Percentiles rank a stretch among this genome's conserved stretches.
phyloP scores from a whole-genome alignment of 352 stramenopile genomes.

The Pythium dissimile region DNA sequence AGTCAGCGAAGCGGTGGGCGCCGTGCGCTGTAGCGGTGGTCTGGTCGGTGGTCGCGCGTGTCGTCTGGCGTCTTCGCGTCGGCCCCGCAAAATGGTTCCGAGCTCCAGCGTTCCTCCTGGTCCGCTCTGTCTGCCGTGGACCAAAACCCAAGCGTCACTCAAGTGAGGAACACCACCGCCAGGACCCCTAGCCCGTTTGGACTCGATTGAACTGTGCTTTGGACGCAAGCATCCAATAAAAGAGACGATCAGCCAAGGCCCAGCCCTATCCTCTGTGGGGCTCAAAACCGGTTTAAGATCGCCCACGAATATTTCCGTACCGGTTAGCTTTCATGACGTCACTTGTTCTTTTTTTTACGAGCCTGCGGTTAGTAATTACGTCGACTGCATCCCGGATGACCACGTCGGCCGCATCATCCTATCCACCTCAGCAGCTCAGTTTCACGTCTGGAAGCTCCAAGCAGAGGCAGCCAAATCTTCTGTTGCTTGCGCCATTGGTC shows the following conservation, averaged over 20 bases:
- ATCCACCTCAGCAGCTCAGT: neutral
- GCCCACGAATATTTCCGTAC: neutral
- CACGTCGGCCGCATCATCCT: constrained; percentile 24
- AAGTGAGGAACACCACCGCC: too few species aligned
- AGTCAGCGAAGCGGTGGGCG: too few species aligned
- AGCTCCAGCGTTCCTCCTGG: too few species aligned
- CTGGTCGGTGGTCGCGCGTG: neutral
- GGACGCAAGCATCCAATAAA: neutral
- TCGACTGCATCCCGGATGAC: neutral
- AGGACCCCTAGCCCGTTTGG: neutral
- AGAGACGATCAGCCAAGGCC: neutral
- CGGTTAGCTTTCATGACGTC: constrained; percentile 18
- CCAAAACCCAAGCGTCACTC: too few species aligned
- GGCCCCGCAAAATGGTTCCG: too few species aligned
- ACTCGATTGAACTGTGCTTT: constrained; percentile 15
- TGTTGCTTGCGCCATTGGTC: too few species aligned
- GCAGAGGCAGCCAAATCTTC: too few species aligned
- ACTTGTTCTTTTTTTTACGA: constrained; percentile 22
- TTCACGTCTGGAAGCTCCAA: constrained; percentile 14
- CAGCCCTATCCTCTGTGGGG: neutral
- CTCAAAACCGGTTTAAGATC: neutral
- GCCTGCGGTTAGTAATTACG: constrained; percentile 20
- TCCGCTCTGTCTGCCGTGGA: too few species aligned
- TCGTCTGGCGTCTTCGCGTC: neutral
- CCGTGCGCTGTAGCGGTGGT: neutral